Evolutionary conservation across 441 rosid genomes (phyloP), one percentile per base, ranked within the genome.

Genomic region (Populus hybrid): DNA sequence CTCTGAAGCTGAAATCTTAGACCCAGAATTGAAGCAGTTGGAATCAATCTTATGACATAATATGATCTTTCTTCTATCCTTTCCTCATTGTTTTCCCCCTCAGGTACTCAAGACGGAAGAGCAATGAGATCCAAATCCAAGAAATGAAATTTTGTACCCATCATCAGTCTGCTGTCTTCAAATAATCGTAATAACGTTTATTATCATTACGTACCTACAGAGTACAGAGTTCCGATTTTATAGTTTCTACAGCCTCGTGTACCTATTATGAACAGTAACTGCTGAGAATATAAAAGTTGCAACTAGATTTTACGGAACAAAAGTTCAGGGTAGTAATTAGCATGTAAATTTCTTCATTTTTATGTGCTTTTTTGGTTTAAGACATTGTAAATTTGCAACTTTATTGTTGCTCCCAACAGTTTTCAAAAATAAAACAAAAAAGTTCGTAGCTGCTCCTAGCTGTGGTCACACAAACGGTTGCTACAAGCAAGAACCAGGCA

Each of bases 11-110:
- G 81, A 84, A 46, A 72, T 78, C 23, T 70, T 75, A n/a, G 96
- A 92, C 80, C 88, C 95, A 6, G 92, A 93, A 82, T 78, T 93
- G 50, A 83, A 86, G 82, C 86, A 83, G 69, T 69, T 93, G 85
- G 90, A 95, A 78, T 93, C 89, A 5, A 82, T 92, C 42, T 74
- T 95, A 6, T 95, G 86, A 92, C 11, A 11, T 5, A 1, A 14
- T n/a, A 40, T n/a, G 24, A 18, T n/a, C 14, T 61, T 8, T 34
- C 8, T 6, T 26, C 21, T 24, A 36, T 36, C 40, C 40, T 8
- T 30, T 2, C 14, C 2, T 32, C 6, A 8, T n/a, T 8, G n/a
- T 61, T 61, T 36, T 28, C 30, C 10, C 40, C 10, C 40, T 8
- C 46, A 0, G 11, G 42, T 38, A 38, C 42, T 38, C 42, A 0